Evolutionary conservation across 2,329 filamentous ascomycete species (phyloP), one percentile per base, ranked within the genome.

Genomic region (Phialophora chinensis): DNA sequence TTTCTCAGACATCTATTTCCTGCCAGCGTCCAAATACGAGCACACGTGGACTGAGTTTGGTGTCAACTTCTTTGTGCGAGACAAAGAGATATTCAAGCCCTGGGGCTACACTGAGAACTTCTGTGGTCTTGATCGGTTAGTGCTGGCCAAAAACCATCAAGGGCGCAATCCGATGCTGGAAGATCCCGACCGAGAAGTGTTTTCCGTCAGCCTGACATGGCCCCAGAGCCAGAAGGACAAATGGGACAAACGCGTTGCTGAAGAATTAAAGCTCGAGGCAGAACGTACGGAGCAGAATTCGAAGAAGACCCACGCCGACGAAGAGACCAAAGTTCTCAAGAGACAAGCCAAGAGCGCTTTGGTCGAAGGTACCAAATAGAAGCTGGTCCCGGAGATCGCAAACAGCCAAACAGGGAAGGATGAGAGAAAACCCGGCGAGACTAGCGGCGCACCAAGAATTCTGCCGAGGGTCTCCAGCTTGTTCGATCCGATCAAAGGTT

Each of bases 81-180:
- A 68, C 31, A 66, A 66, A 17, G 67, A 56, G 14, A 61, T 59
- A 23, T 56, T 68, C n/a, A 66, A 63, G 50, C 60, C 68, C 7
- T 73, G 72, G 72, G 72, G 71, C 2, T 73, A 71, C 57, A 73
- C 72, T 1, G 71, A 72, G 59, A 65, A 65, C 54, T 73, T 73
- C 60, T 72, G 71, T 65, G 72, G 71, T 27, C 67, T 73, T 25
- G 71, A 73, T 38, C 63, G 69, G 27, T 33, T 73, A 12, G 67
- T 71, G 12, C 59, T 73, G 44, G 67, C 67, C 11, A 66, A 64
- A n/a, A 63, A 54, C 47, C 56, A 53, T 58, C 66, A 68, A 17
- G 71, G 71, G 3, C 60, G 67, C 47, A 73, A 69, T 42, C 72
- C 71, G 14, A 73, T 73, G 72, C 62, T 72, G 10, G 72, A 73